Evolutionary conservation across 2,329 filamentous ascomycete species (phyloP).

Genomic region (Geosmithia flava): DNA sequence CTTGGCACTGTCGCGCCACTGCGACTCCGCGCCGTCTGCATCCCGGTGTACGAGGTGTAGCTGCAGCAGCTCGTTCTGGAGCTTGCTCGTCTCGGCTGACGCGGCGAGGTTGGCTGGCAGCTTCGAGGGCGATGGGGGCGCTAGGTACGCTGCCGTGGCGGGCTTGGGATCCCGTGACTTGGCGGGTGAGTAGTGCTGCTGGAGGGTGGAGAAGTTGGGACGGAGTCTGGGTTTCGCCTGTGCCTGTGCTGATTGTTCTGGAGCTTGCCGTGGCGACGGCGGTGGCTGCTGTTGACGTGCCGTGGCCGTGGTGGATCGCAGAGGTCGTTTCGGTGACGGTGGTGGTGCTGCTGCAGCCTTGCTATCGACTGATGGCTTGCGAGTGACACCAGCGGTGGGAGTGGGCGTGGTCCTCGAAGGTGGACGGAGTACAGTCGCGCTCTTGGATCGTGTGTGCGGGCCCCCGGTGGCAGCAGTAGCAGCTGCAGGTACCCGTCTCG

Average conservation of each 20-base stretch:
- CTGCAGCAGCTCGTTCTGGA: constrained; percentile 55
- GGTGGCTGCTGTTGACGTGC: not conserved
- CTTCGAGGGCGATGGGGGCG: constrained; percentile 49
- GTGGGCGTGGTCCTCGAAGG: constrained; percentile 8
- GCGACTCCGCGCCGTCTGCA: constrained; percentile 25
- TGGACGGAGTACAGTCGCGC: constrained; percentile 17
- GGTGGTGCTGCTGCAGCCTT: too few relatives aligned
- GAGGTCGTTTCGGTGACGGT: constrained; percentile 2
- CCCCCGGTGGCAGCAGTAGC: constrained; percentile 2
- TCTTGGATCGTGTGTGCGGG: constrained; percentile 17
- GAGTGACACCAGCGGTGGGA: constrained; percentile 2
- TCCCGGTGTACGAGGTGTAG: constrained; percentile 51
- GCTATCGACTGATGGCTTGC: too few relatives aligned
- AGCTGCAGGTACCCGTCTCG: constrained; percentile 4
- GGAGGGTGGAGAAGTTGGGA: constrained; percentile 48
- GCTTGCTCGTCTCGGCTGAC: constrained; percentile 41
- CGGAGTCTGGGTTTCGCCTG: constrained; percentile 23
- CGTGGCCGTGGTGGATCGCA: not conserved
- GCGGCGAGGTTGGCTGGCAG: constrained; percentile 46
- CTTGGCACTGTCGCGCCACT: constrained; percentile 46
- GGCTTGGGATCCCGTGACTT: constrained; percentile 50
- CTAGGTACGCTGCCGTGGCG: constrained; percentile 42
- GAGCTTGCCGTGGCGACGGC: not conserved
- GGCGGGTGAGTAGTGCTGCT: constrained; percentile 56
- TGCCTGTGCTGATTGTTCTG: constrained; percentile 1